These are phyloP conservation scores for Arachnomyces sp. DNA, from an alignment of 2,329 filamentous ascomycete species.

Conservation along the genomic window DNA sequence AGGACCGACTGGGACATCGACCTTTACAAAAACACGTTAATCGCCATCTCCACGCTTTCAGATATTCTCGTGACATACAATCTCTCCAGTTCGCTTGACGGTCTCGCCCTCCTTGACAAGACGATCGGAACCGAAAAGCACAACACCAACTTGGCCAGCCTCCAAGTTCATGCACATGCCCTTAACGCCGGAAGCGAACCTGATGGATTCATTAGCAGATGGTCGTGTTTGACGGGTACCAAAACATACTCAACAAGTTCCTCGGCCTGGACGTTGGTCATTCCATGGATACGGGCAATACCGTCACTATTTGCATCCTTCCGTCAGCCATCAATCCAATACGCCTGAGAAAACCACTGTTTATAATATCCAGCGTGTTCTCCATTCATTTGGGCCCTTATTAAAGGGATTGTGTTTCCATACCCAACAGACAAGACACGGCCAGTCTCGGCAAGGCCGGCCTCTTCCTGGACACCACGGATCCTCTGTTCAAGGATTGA, in stretches of 20 bases:
- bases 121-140: constrained; percentile 99
- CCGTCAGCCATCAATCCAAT: constrained; percentile 23
- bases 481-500: constrained; percentile 99
- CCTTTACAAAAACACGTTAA: constrained; percentile 49
- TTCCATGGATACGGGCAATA: constrained; percentile 99
- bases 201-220: constrained; percentile 30
- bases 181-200: constrained; percentile 99
- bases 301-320: constrained; percentile 68
- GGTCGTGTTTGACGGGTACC: constrained; percentile 9
- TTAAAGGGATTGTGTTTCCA: constrained; percentile 37
- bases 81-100: constrained; percentile 98
- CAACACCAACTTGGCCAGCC: constrained; percentile 99
- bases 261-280: constrained; percentile 99
- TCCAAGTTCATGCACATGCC: constrained; percentile 99
- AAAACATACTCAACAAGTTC: constrained; percentile 94
- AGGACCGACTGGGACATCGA: constrained; percentile 89
- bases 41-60: not conserved
- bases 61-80: constrained; percentile 58
- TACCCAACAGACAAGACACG: constrained; percentile 99
- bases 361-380: not conserved
- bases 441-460: constrained; percentile 93
- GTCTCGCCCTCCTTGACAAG: constrained; percentile 99
- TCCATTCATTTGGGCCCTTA: constrained; percentile 17
- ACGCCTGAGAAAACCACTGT: too few relatives aligned
- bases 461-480: constrained; percentile 95